These are phyloP conservation scores for Pittosporum tobira DNA, from an alignment of 129 eudicot species.

Conservation along the genomic window DNA sequence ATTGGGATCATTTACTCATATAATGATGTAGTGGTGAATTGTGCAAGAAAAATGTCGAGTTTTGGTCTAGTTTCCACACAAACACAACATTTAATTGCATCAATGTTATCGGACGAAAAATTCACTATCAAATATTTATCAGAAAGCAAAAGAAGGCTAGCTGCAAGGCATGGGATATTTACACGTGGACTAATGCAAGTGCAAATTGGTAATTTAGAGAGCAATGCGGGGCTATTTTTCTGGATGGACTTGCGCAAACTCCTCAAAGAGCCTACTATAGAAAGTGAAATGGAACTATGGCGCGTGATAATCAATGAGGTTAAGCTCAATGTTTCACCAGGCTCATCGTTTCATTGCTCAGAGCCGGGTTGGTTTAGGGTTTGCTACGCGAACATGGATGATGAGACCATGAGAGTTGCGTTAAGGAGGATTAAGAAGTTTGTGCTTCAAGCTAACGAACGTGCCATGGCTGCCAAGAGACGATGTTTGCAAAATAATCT, in stretches of 20 bases:
- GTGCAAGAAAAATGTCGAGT: conserved; percentile 78
- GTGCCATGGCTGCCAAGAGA: conserved; percentile 23
- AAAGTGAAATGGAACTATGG: conserved; percentile 59
- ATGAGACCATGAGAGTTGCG: conserved; percentile 44
- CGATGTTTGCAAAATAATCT: conserved; percentile 34
- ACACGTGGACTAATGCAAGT: conserved; percentile 39
- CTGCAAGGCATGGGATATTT: conserved; percentile 27
- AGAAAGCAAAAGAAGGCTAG: conserved; percentile 33
- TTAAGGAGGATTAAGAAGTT: conserved; percentile 40
- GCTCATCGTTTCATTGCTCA: conserved; percentile 65
- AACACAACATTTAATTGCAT: conserved; percentile 53
- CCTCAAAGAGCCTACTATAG: conserved; percentile 36
- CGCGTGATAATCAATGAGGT: conserved; percentile 41
- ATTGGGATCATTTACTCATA: conserved; percentile 62
- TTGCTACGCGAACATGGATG: conserved; percentile 81
- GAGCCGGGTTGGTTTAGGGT: conserved; percentile 89
- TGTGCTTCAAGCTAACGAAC: conserved; percentile 26
- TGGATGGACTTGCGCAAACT: conserved; percentile 74
- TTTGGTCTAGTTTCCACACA: conserved; percentile 69
- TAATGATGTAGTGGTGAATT: conserved; percentile 41
- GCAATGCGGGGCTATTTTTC: conserved; percentile 57
- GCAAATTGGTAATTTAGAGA: conserved; percentile 40
- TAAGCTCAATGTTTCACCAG: conserved; percentile 71
- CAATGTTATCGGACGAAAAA: conserved; percentile 50
- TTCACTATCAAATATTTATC: conserved; percentile 34